phyloP scores from a whole-genome alignment of 73 alveolate species.

The Stentor roeselii region DNA sequence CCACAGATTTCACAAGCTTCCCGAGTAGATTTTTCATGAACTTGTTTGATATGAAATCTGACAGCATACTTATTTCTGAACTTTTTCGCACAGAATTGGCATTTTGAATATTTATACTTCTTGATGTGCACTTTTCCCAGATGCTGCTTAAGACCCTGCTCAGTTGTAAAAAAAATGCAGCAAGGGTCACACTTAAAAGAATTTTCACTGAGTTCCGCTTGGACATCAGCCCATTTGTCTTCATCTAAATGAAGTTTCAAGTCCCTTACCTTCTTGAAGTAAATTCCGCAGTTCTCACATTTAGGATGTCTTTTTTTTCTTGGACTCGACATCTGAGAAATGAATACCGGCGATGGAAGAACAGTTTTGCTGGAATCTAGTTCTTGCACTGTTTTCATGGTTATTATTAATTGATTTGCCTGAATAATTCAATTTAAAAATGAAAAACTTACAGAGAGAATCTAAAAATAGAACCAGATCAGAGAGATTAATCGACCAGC shows the following conservation, averaged over 20 bases:
- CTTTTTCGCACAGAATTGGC: background rate
- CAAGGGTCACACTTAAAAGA: background rate
- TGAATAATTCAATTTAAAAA: no score
- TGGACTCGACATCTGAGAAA: background rate
- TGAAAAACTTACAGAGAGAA: background rate
- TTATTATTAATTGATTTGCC: no score
- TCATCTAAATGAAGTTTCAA: background rate
- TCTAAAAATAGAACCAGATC: background rate
- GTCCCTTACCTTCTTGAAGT: background rate
- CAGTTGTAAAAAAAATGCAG: background rate
- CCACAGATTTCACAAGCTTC: slow-evolving; percentile 5
- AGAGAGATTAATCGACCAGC: slow-evolving; percentile 7
- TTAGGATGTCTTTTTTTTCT: slow-evolving; percentile 12
- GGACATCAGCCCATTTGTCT: background rate
- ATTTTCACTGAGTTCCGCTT: background rate
- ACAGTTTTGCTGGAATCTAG: no score
- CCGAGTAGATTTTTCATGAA: slow-evolving; percentile 9
- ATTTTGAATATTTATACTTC: background rate
- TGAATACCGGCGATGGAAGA: background rate
- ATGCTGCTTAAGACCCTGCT: slow-evolving; percentile 4
- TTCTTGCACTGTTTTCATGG: background rate
- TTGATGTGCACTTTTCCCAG: slow-evolving; percentile 9
- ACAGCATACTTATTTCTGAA: slow-evolving; percentile 12
- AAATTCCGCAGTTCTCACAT: background rate
- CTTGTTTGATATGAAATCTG: slow-evolving; percentile 12